Evolutionary conservation across 176 grass and related monocot species (phyloP).

Genomic region (Oryza glaberrima): DNA sequence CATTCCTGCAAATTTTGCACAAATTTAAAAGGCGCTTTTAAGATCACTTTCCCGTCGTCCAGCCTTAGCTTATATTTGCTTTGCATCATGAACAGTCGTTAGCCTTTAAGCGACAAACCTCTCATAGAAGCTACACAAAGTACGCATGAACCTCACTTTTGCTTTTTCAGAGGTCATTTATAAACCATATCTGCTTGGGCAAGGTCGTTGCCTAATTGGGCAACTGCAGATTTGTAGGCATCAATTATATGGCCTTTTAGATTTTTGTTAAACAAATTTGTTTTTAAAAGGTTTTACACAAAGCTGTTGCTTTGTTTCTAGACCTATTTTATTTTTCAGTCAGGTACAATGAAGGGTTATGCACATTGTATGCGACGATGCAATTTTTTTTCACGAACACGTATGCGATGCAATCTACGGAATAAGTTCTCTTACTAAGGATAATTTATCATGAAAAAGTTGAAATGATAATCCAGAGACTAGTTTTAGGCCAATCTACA

Average conservation of each 20-base stretch:
- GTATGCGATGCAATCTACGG: neutral
- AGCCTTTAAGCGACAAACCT: slow-evolving; percentile 41
- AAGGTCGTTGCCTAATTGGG: slow-evolving; percentile 8
- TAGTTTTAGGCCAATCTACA: too few relatives aligned
- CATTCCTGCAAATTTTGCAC: neutral
- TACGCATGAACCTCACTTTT: slow-evolving; percentile 18
- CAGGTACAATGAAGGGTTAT: neutral
- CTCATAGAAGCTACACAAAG: slow-evolving; percentile 38
- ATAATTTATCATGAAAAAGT: too few relatives aligned
- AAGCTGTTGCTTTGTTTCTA: neutral
- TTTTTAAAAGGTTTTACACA: neutral
- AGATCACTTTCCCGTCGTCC: neutral
- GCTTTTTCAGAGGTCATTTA: slow-evolving; percentile 11
- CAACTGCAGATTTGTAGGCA: neutral
- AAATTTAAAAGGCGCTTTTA: slow-evolving; percentile 20
- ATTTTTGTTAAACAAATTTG: neutral
- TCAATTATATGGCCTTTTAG: neutral
- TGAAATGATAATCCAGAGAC: too few relatives aligned
- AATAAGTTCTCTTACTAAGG: neutral
- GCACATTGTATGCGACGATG: neutral
- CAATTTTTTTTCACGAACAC: too few relatives aligned
- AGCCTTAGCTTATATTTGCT: neutral
- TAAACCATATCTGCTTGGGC: slow-evolving; percentile 31
- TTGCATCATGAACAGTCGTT: slow-evolving; percentile 9
- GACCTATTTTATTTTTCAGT: neutral